phyloP scores from a whole-genome alignment of 768 basidiomycete genomes.

The Hemileccinum impolitum region DNA sequence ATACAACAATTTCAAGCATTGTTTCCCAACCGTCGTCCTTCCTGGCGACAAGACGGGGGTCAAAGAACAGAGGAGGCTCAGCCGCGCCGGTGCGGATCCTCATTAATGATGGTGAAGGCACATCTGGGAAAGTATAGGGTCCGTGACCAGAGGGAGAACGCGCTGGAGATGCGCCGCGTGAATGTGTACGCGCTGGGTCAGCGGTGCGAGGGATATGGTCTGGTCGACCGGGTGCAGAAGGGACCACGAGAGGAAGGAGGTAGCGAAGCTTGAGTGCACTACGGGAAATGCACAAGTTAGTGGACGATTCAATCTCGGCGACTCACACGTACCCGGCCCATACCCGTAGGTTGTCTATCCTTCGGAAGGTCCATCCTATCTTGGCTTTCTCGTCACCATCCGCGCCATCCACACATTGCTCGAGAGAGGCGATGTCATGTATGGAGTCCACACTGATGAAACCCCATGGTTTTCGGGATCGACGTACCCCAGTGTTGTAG shows the following conservation, averaged over 20 bases:
- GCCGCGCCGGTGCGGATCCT: constrained; percentile 36
- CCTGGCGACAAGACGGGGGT: constrained; percentile 68
- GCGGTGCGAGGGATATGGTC: constrained; percentile 24
- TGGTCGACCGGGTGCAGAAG: constrained; percentile 36
- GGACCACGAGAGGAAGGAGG: constrained; percentile 62
- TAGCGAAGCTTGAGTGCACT: constrained; percentile 85
- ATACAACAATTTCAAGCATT: constrained; percentile 65
- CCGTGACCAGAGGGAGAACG: constrained; percentile 15
- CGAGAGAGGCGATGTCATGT: constrained; percentile 73
- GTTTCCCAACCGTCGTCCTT: constrained; percentile 77
- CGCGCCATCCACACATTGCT: constrained; percentile 41
- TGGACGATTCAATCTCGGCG: background rate
- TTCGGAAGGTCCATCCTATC: constrained; percentile 78
- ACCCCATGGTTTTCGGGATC: constrained; percentile 84
- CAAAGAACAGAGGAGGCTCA: constrained; percentile 60
- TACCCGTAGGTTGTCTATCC: constrained; percentile 80
- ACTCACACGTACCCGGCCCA: constrained; percentile 71
- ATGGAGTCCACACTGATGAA: constrained; percentile 75
- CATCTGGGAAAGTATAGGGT: background rate
- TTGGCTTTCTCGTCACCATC: constrained; percentile 42
- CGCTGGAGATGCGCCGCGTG: constrained; percentile 25
- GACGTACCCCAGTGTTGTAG: constrained; percentile 78
- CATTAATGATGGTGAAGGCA: constrained; percentile 30
- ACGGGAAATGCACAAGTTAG: constrained; percentile 2
- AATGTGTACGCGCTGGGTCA: constrained; percentile 15